Conservation (phyloP, 2,329 filamentous ascomycete species). For the Diaporthe amygdali region DNA sequence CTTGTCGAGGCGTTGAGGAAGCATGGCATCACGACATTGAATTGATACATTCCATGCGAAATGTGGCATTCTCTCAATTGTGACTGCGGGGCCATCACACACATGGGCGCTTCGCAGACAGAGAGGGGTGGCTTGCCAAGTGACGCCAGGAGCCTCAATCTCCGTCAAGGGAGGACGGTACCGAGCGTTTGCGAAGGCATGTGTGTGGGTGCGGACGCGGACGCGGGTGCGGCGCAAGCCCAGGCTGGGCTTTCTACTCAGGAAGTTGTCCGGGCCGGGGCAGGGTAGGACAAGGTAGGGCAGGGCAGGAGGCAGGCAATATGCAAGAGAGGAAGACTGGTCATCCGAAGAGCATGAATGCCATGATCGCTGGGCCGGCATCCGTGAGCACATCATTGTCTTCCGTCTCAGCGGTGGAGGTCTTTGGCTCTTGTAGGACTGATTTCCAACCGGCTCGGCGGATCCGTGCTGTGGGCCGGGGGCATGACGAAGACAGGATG, state of each 20-base stretch:
- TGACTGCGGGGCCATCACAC: neutral
- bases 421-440: constrained; percentile 8
- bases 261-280: constrained; percentile 9
- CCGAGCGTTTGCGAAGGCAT: constrained; percentile 6
- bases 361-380: neutral
- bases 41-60: neutral
- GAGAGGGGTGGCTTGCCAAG: neutral
- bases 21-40: neutral
- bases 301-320: neutral
- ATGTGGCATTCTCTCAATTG: neutral
- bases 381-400: constrained; percentile 1
- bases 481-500: neutral
- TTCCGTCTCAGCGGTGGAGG: constrained; percentile 6
- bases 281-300: neutral
- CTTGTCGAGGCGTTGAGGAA: neutral
- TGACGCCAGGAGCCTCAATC: constrained; percentile 9
- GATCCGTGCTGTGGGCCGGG: neutral
- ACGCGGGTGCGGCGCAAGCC: neutral
- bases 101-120: neutral
- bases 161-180: neutral
- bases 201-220: neutral
- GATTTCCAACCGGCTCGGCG: constrained; percentile 16
- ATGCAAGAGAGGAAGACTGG: neutral
- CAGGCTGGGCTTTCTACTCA: neutral
- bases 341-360: constrained; percentile 11